Evolutionary conservation across 2,329 filamentous ascomycete genomes (phyloP).

Genomic region (Bisporella sp.): DNA sequence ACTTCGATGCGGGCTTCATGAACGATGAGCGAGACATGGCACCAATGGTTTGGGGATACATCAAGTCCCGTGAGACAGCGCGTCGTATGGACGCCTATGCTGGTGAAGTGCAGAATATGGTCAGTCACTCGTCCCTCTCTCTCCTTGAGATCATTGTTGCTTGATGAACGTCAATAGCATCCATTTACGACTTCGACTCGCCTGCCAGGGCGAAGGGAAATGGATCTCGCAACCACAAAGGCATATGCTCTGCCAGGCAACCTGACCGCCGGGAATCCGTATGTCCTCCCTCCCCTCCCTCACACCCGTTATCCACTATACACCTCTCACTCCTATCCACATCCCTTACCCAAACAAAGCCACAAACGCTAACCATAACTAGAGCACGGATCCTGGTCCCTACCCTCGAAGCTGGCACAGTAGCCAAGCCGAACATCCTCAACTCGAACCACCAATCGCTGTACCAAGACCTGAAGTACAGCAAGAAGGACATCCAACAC

Average conservation of each 20-base stretch:
- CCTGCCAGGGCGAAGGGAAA: slow-evolving; percentile 62
- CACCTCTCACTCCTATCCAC: no score
- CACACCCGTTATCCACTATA: no score
- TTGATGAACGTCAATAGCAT: slow-evolving; percentile 36
- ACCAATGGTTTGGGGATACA: slow-evolving; percentile 66
- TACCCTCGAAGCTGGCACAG: slow-evolving; percentile 46
- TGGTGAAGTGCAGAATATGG: slow-evolving; percentile 40
- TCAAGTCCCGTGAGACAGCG: slow-evolving; percentile 51
- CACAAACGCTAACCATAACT: no score
- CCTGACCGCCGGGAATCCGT: slow-evolving; percentile 34
- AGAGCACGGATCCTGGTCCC: slow-evolving; percentile 52
- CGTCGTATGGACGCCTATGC: slow-evolving; percentile 48
- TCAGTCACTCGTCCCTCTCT: slow-evolving; percentile 5
- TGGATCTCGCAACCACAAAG: slow-evolving; percentile 70
- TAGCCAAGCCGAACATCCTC: slow-evolving; percentile 39
- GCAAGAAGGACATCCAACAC: slow-evolving; percentile 45
- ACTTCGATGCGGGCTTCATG: slow-evolving; percentile 81
- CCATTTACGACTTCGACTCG: slow-evolving; percentile 67
- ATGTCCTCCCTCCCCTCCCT: no score
- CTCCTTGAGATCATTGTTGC: background rate
- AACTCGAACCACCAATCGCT: slow-evolving; percentile 58
- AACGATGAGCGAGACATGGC: slow-evolving; percentile 81
- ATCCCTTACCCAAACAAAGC: no score
- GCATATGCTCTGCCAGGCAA: slow-evolving; percentile 57
- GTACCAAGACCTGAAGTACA: slow-evolving; percentile 60